phyloP scores from a whole-genome alignment of 768 basidiomycete genomes.

The Lactarius quietus region DNA sequence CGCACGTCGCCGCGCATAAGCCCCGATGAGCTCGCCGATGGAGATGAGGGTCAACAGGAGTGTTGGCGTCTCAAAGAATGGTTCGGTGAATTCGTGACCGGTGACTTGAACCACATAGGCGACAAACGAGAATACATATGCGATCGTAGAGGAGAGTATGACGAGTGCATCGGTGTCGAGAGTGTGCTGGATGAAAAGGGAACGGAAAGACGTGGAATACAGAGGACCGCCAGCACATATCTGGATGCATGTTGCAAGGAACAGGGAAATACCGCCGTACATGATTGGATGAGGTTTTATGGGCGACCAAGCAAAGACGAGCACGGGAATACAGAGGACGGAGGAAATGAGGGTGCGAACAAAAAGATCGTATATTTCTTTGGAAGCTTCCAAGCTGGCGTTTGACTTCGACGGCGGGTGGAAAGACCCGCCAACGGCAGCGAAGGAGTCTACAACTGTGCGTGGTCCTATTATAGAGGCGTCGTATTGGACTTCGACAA shows the following conservation, averaged over 20 bases:
- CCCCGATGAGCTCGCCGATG: slow-evolving; percentile 39
- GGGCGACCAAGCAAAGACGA: slow-evolving; percentile 43
- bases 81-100: slow-evolving; percentile 31
- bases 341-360: slow-evolving; percentile 34
- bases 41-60: slow-evolving; percentile 43
- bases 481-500: slow-evolving; percentile 28
- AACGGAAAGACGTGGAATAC: slow-evolving; percentile 35
- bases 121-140: slow-evolving; percentile 41
- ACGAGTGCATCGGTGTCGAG: slow-evolving; percentile 41
- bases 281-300: slow-evolving; percentile 34
- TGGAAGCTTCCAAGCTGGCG: slow-evolving; percentile 30
- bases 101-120: slow-evolving; percentile 36
- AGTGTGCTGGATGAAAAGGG: slow-evolving; percentile 36
- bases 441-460: slow-evolving; percentile 33
- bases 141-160: slow-evolving; percentile 38
- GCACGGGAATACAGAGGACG: slow-evolving; percentile 39
- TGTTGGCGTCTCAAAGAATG: slow-evolving; percentile 44
- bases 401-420: slow-evolving; percentile 28
- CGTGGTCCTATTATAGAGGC: slow-evolving; percentile 33
- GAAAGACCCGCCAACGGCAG: slow-evolving; percentile 28
- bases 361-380: slow-evolving; percentile 32
- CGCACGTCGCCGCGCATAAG: slow-evolving; percentile 36
- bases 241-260: slow-evolving; percentile 40
- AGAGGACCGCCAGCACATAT: slow-evolving; percentile 36
- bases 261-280: slow-evolving; percentile 38